phyloP scores from a whole-genome alignment of 2,329 filamentous ascomycete genomes.

The Colletotrichum navitas region DNA sequence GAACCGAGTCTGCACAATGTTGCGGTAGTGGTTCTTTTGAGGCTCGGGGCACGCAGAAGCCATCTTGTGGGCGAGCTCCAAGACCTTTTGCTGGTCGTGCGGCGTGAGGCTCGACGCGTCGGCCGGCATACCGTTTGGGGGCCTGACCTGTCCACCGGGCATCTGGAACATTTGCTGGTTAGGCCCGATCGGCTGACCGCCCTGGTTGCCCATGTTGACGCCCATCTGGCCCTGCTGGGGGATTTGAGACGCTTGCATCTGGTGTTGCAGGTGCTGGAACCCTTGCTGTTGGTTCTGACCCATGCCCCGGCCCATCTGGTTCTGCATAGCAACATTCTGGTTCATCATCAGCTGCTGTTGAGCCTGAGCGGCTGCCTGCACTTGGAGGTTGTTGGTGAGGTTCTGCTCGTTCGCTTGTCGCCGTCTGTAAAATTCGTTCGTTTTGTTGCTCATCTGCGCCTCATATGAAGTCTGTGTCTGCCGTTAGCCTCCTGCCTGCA shows the following conservation, averaged over 20 bases:
- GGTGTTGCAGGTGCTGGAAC: conserved; percentile 70
- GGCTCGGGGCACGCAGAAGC: conserved; percentile 57
- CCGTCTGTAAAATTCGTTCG: conserved; percentile 62
- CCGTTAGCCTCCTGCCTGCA: conserved; percentile 8
- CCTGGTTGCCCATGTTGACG: conserved; percentile 58
- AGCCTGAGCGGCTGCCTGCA: conserved; percentile 55
- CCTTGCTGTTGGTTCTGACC: conserved; percentile 64
- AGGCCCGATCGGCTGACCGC: conserved; percentile 53
- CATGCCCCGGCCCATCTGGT: conserved; percentile 65
- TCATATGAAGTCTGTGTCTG: conserved; percentile 62
- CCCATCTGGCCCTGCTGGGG: conserved; percentile 59
- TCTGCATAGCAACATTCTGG: conserved; percentile 61
- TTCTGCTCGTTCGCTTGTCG: conserved; percentile 64
- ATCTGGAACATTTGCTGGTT: conserved; percentile 56
- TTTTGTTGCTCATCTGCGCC: conserved; percentile 59
- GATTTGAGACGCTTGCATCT: conserved; percentile 68
- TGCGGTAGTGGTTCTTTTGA: conserved; percentile 58
- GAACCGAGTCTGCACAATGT: conserved; percentile 54
- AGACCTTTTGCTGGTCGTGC: conserved; percentile 60
- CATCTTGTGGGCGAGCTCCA: conserved; percentile 59
- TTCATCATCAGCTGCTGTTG: conserved; percentile 65
- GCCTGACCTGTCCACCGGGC: conserved; percentile 52
- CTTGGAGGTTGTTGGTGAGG: conserved; percentile 64
- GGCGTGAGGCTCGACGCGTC: conserved; percentile 57
- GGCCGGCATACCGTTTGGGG: conserved; percentile 46